Base-by-base conservation (phyloP, 257 asterid genomes). In the Salvia rosmarinus region DNA sequence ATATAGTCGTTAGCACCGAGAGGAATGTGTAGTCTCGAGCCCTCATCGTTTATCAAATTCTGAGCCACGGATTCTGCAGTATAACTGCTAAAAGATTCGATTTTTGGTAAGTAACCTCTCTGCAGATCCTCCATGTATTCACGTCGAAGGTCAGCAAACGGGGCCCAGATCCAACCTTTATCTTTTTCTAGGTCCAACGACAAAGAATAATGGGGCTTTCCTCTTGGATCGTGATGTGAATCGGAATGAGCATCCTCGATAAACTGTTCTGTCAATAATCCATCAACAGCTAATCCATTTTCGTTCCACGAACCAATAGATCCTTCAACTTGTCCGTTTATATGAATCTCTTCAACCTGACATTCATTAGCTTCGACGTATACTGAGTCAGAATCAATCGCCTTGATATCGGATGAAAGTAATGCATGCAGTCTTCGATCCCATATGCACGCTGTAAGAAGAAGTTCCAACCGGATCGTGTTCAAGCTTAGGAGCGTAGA, bases 11-110 rank as follows among this genome's bases (percentile, higher is more conserved):
- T 78, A 19, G 64, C 35, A 58, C 91, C 89, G 13, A 94, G 88
- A 64, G 96, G 97, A 72, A 94, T 85, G 78, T 91, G 96, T 68
- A 94, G 80, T 81, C 87, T 85, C 3, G 91, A 86, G 21, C 90
- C 89, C 84, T 87, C 96, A 5, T 89, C 87, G 1, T 75, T 51
- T 62, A 90, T 82, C 74, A 89, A 49, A 60, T 81, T 84, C 43
- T 79, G 85, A 71, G 90, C 75, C 13, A 60, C 55, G 0, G 88
- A 79, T 56, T 89, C 90, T 35, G 72, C 57, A 62, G 80, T 50
- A 58, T 79, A 79, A 82, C 85, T 82, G 57, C 80, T 76, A 57
- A 79, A 78, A 58, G 84, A 79, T 46, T 84, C 96, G 12, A 91
- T 77, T 74, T 80, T 89, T 9, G 94, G 97, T 74, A 80, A 63